phyloP scores from a whole-genome alignment of 495 filamentous ascomycete species.

The Bacidia gigantensis region DNA sequence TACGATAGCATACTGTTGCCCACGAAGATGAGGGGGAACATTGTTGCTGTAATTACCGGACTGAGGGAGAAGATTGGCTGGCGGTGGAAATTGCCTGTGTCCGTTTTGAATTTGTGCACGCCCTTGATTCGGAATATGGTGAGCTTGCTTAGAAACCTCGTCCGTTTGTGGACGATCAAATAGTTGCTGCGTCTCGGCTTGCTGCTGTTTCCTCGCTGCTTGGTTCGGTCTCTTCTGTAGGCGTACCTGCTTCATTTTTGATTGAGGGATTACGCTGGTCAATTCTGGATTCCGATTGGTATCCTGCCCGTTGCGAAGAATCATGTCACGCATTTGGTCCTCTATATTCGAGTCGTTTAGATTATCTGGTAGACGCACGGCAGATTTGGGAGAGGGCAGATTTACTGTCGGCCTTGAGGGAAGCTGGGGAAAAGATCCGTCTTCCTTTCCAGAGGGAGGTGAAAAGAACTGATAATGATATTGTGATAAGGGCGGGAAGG shows the following conservation, averaged over 20 bases:
- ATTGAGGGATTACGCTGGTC: not conserved
- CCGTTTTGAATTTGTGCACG: not conserved
- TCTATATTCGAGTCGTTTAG: slow-evolving; percentile 19
- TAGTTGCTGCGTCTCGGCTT: not conserved
- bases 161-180: not conserved
- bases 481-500: too few relatives aligned
- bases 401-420: too few relatives aligned
- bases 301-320: slow-evolving; percentile 26
- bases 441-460: too few relatives aligned
- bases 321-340: slow-evolving; percentile 29
- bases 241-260: not conserved
- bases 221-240: not conserved
- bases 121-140: not conserved
- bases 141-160: not conserved
- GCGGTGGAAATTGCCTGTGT: not conserved
- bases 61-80: not conserved
- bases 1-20: not conserved
- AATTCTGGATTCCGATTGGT: not conserved
- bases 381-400: too few relatives aligned
- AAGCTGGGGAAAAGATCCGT: too few relatives aligned
- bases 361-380: too few relatives aligned
- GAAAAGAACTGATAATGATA: too few relatives aligned
- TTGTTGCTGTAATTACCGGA: not conserved
- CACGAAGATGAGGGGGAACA: not conserved
- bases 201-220: not conserved